Evolutionary conservation across 768 basidiomycete genomes (phyloP), one percentile per base, ranked within the genome.

Genomic region (Serendipita sp.): DNA sequence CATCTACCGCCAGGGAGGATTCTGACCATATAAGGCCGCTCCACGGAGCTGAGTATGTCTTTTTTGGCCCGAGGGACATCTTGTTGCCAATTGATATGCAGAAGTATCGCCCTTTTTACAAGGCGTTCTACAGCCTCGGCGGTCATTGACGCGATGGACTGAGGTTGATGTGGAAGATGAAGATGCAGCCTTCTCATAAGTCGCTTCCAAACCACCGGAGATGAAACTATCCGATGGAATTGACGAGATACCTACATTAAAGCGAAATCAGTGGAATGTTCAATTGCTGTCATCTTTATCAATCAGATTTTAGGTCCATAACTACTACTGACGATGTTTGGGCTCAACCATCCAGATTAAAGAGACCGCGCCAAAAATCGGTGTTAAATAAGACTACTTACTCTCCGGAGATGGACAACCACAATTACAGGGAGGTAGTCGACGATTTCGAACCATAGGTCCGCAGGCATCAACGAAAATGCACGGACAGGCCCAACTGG

Each of bases 391-490:
- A 41, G 56, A n/a, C 35, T 60, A 51, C 56, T 34, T 60, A 60
- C 56, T 35, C 28, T 35, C n/a, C 56, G 56, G 0, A 60, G 56
- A 35, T 2, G 56, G 10, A 60, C 28, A 28, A 60, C 37, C 28
- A n/a, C 34, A 60, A 11, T 60, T 32, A 60, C 56, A 18, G 30
- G 56, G 4, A 60, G 56, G 35, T 60, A 60, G 37, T 60, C 56
- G 30, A 60, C 35, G 18, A 60, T 35, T 60, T 60, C 56, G 37
- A 60, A 60, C 56, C 56, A 60, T n/a, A 60, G 56, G 56, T 60
- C 56, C 4, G 56, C 28, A n/a, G 56, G 56, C 24, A 60, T n/a
- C 56, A 30, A 37, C n/a, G 35, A 35, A n/a, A 60, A 51, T 32
- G 48, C 48, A 8, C 48, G 48, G 30, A n/a, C 7, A 18, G 48